phyloP scores from a whole-genome alignment of 2,329 filamentous ascomycete species.

The Neonectria neomacrospora region DNA sequence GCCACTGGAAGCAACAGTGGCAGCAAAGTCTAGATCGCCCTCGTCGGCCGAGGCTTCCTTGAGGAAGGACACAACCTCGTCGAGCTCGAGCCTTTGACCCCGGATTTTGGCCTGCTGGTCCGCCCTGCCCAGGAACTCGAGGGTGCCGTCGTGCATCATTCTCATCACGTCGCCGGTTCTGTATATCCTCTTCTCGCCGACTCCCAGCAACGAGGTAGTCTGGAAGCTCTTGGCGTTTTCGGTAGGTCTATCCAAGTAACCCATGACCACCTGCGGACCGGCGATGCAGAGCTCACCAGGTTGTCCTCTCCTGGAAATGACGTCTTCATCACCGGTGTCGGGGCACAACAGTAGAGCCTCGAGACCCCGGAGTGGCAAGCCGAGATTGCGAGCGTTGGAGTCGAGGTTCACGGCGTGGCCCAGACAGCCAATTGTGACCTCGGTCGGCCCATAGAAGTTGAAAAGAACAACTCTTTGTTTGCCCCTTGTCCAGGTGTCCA shows the following conservation, averaged over 20 bases:
- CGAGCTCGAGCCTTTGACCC: constrained; percentile 15
- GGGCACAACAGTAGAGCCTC: not conserved
- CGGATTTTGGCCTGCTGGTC: constrained; percentile 33
- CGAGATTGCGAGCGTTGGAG: constrained; percentile 21
- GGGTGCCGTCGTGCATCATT: constrained; percentile 31
- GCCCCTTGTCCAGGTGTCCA: constrained; percentile 66
- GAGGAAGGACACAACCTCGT: not conserved
- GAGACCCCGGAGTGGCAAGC: not conserved
- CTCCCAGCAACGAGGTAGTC: constrained; percentile 16
- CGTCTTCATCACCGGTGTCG: constrained; percentile 4
- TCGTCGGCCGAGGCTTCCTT: not conserved
- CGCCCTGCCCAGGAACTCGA: constrained; percentile 27
- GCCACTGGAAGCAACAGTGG: not conserved
- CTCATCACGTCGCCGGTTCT: constrained; percentile 33
- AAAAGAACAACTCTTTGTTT: constrained; percentile 39
- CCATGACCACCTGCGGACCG: constrained; percentile 57
- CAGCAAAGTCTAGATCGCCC: not conserved
- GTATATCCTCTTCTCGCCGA: constrained; percentile 24
- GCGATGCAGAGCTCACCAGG: constrained; percentile 58
- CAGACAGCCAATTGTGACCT: constrained; percentile 70
- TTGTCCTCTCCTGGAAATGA: constrained; percentile 35
- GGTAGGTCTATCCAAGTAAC: constrained; percentile 52
- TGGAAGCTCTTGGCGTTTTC: constrained; percentile 20
- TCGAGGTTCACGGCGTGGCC: constrained; percentile 18
- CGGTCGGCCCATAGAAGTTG: constrained; percentile 67